phyloP scores from a whole-genome alignment of 2,329 filamentous ascomycete genomes.

The Fusarium burgessii region DNA sequence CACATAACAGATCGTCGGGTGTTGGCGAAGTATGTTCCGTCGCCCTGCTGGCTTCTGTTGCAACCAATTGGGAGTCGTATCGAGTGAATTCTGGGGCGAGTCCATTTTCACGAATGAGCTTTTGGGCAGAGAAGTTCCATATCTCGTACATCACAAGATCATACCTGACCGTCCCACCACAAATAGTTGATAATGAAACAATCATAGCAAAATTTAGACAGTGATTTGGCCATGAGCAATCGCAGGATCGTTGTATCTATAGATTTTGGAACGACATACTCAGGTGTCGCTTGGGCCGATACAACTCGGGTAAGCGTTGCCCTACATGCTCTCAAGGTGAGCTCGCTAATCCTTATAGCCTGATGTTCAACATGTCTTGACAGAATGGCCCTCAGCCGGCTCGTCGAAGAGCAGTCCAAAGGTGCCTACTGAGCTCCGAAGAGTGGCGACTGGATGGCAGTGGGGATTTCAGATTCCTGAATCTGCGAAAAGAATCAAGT shows the following conservation, averaged over 20 bases:
- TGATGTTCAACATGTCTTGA: conserved; percentile 57
- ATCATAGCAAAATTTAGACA: conserved; percentile 29
- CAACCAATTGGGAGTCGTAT: conserved; percentile 30
- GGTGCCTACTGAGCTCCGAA: conserved; percentile 63
- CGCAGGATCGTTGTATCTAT: conserved; percentile 64
- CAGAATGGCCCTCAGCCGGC: conserved; percentile 57
- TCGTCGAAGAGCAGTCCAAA: conserved; percentile 55
- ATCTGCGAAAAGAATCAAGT: conserved; percentile 54
- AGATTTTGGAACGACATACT: conserved; percentile 69
- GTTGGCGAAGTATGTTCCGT: conserved; percentile 36
- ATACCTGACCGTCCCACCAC: conserved; percentile 32
- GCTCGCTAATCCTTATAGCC: conserved; percentile 48
- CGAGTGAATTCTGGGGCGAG: conserved; percentile 35
- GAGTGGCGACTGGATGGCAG: conserved; percentile 55
- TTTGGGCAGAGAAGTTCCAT: conserved; percentile 23
- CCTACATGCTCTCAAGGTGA: conserved; percentile 4
- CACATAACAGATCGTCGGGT: conserved; percentile 33
- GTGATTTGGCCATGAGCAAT: conserved; percentile 46
- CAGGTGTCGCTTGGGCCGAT: conserved; percentile 65
- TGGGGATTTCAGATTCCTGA: conserved; percentile 64
- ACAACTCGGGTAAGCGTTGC: conserved; percentile 52
- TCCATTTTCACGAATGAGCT: conserved; percentile 27
- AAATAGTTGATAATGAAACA: conserved; percentile 38
- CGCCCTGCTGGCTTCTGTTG: conserved; percentile 19
- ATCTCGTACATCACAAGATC: conserved; percentile 21